phyloP scores from a whole-genome alignment of 805 yeast genomes.

The Wickerhamiella dianesei region DNA sequence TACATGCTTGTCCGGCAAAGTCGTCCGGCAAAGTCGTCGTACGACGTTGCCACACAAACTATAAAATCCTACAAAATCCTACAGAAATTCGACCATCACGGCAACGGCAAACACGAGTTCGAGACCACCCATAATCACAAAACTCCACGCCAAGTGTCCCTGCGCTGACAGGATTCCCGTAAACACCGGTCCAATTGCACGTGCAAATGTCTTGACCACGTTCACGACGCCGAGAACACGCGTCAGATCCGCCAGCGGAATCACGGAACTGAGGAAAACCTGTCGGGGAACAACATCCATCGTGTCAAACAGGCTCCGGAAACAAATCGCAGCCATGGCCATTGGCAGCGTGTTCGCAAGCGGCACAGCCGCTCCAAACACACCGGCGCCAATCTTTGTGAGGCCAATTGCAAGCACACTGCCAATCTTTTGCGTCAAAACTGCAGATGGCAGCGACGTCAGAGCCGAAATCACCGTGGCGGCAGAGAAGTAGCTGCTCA shows the following conservation, averaged over 20 bases:
- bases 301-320: constrained; percentile 50
- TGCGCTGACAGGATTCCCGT: constrained; percentile 59
- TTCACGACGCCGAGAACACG: constrained; percentile 76
- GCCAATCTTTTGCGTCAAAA: constrained; percentile 51
- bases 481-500: constrained; percentile 34
- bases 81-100: constrained; percentile 8
- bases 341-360: constrained; percentile 27
- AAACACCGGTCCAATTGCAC: constrained; percentile 67
- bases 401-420: constrained; percentile 63
- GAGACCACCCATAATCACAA: constrained; percentile 24
- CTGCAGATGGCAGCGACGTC: constrained; percentile 46
- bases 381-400: constrained; percentile 68
- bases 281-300: constrained; percentile 94
- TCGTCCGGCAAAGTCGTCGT: too few species aligned
- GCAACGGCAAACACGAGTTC: constrained; percentile 21
- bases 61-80: too few species aligned
- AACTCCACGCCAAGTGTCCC: constrained; percentile 21
- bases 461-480: constrained; percentile 39
- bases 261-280: constrained; percentile 54
- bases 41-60: too few species aligned
- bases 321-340: constrained; percentile 40
- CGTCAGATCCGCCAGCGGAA: constrained; percentile 51
- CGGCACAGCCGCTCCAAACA: constrained; percentile 45
- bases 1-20: too few species aligned
- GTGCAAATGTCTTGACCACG: constrained; percentile 71